Base-by-base conservation (phyloP, 805 yeast genomes). In the Wickerhamiella spandovensis region DNA sequence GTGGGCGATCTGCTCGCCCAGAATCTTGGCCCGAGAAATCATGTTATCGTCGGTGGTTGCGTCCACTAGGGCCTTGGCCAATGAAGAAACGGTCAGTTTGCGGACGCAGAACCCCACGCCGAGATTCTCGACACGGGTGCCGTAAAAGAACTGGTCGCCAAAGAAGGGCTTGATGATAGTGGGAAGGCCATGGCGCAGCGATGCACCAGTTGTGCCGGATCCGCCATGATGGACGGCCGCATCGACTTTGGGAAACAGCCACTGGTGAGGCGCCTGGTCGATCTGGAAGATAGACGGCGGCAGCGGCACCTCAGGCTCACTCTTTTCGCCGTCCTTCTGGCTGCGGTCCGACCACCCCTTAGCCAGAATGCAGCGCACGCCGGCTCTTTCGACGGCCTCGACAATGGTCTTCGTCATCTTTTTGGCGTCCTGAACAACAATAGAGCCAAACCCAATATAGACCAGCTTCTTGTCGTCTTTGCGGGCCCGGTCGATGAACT, bases 221-320 rank as follows among this genome's bases (percentile, higher is more conserved):
- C 97, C 97, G 39, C 97, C 97, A 63, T 90, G 97, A 63, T 90
- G 97, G 3, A 90, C 96, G 0, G 95, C 95, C 0, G 90, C 96
- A 66, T 90, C 95, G 43, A 90, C 71, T 53, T 77, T 79, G 0
- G 90, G 83, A 66, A 90, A 90, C 37, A 90, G 68, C 97, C 97
- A 90, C 62, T 88, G 95, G 63, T 90, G 97, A 0, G 96, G 95
- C 13, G 85, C 72, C 9, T 81, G 62, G 1, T 92, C 92, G 6
- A 85, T 69, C 55, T 78, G 79, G 61, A 68, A 84, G 1, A 90
- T 75, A 52, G 50, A 74, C 56, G 57, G 74, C 13, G 47, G 25
- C 45, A 21, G 46, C 23, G 22, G 77, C 28, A 67, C 50, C 5
- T 62, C 59, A 15, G 57, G 57, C 2, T 67, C 56, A 1, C 64